Conservation (phyloP, 2,329 filamentous ascomycete species). For the Zymoseptoria brevis region DNA sequence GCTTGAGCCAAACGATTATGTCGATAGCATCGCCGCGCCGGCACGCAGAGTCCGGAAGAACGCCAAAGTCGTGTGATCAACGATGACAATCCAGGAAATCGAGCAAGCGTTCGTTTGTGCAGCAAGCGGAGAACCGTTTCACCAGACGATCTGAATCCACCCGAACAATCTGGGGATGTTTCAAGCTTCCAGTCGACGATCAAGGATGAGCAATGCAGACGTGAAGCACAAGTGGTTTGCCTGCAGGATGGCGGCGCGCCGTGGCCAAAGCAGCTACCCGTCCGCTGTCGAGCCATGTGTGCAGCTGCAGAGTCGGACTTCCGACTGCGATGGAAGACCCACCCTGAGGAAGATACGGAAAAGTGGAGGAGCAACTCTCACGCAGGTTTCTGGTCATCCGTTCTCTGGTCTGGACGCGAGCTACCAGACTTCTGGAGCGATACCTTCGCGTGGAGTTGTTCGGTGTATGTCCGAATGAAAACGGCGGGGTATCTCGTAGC, state of each 20-base stretch:
- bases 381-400: not conserved
- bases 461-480: not conserved
- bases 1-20: not conserved
- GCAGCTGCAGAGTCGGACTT: slow-evolving; percentile 1
- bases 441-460: slow-evolving; percentile 5
- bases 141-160: not conserved
- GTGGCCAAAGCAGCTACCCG: slow-evolving; percentile 11
- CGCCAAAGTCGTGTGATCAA: slow-evolving; percentile 16
- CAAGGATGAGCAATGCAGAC: slow-evolving; percentile 9
- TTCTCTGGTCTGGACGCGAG: slow-evolving; percentile 5
- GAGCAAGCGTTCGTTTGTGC: not conserved
- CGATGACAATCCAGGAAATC: not conserved
- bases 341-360: too few species aligned
- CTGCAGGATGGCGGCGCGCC: slow-evolving; percentile 5
- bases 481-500: not conserved
- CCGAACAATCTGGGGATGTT: not conserved
- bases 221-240: slow-evolving; percentile 7
- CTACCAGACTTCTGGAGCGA: slow-evolving; percentile 9
- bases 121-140: not conserved
- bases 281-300: slow-evolving; percentile 9
- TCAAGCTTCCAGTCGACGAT: slow-evolving; percentile 10
- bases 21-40: slow-evolving; percentile 1
- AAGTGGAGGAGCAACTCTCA: too few species aligned
- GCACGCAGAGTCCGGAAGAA: slow-evolving; percentile 6
- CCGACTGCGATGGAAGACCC: not conserved